phyloP scores from a whole-genome alignment of 495 filamentous ascomycete species.

The Bacidia gigantensis region DNA sequence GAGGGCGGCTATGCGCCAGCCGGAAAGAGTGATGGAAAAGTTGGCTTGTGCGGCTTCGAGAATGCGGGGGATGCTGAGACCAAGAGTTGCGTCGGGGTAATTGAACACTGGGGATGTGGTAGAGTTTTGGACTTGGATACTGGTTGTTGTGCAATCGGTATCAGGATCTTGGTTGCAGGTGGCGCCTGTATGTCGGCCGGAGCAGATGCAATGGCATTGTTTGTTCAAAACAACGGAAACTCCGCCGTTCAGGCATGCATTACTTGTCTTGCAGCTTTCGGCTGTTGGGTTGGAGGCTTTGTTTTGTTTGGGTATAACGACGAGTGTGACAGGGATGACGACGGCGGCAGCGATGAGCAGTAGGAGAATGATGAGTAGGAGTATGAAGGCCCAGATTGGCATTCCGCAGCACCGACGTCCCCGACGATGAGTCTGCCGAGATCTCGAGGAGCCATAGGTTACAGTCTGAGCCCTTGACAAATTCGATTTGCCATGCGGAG shows the following conservation, averaged over 20 bases:
- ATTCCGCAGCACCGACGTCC: constrained; percentile 53
- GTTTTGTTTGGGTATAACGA: constrained; percentile 54
- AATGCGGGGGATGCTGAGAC: constrained; percentile 59
- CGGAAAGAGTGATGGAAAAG: constrained; percentile 62
- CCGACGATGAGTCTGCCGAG: background rate
- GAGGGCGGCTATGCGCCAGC: constrained; percentile 51
- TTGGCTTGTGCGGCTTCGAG: constrained; percentile 48
- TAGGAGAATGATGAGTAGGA: constrained; percentile 53
- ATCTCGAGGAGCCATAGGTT: constrained; percentile 9
- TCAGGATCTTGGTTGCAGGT: constrained; percentile 49
- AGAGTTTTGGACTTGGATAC: constrained; percentile 33
- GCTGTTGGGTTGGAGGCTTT: constrained; percentile 25
- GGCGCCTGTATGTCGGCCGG: constrained; percentile 71
- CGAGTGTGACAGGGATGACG: constrained; percentile 70
- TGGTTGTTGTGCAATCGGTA: constrained; percentile 57
- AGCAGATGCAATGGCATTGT: constrained; percentile 73
- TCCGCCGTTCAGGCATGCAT: constrained; percentile 68
- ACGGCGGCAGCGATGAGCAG: constrained; percentile 75
- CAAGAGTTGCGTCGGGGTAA: constrained; percentile 61
- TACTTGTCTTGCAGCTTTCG: constrained; percentile 37
- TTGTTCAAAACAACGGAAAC: constrained; percentile 50
- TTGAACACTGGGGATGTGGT: constrained; percentile 17
- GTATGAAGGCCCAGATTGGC: constrained; percentile 63
- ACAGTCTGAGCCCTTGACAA: constrained; percentile 12
- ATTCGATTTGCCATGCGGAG: constrained; percentile 17